Percentiles rank a stretch among this genome's conserved stretches.
phyloP scores from a whole-genome alignment of 116 monocot genomes.

The Trichopus zeylanicus region DNA sequence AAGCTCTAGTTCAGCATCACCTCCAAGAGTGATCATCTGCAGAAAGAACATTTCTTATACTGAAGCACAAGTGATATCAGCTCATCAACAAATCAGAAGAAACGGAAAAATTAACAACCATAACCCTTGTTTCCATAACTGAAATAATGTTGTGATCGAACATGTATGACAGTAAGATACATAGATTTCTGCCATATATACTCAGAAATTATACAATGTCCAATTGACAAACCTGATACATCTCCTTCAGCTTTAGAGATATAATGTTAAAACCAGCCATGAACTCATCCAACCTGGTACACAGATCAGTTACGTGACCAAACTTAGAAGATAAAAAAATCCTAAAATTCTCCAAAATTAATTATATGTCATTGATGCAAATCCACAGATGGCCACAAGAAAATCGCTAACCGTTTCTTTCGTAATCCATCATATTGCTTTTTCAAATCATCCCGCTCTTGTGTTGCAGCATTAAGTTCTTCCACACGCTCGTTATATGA shows the following conservation, averaged over 20 bases:
- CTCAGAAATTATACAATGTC: neutral
- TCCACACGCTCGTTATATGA: constrained; percentile 76
- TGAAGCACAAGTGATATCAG: neutral
- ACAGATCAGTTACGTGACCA: neutral
- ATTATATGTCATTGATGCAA: neutral
- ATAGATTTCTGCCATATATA: neutral
- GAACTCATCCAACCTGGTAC: constrained; percentile 88
- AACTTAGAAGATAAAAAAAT: neutral
- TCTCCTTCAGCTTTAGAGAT: constrained; percentile 95
- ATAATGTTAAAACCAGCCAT: constrained; percentile 96
- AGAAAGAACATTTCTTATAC: constrained; percentile 1
- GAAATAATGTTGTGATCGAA: no score
- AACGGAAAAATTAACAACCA: neutral
- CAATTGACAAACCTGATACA: constrained; percentile 74
- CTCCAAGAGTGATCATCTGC: constrained; percentile 98
- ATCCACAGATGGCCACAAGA: neutral
- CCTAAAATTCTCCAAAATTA: neutral
- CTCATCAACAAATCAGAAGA: neutral
- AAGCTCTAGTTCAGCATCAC: constrained; percentile 96
- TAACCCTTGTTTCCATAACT: no score
- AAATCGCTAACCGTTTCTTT: constrained; percentile 51
- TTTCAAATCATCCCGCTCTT: constrained; percentile 89
- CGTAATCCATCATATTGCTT: constrained; percentile 80
- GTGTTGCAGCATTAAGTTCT: constrained; percentile 73
- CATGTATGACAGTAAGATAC: neutral